Conservation (phyloP, 768 basidiomycete species). For the Rhodotorula toruloides region DNA sequence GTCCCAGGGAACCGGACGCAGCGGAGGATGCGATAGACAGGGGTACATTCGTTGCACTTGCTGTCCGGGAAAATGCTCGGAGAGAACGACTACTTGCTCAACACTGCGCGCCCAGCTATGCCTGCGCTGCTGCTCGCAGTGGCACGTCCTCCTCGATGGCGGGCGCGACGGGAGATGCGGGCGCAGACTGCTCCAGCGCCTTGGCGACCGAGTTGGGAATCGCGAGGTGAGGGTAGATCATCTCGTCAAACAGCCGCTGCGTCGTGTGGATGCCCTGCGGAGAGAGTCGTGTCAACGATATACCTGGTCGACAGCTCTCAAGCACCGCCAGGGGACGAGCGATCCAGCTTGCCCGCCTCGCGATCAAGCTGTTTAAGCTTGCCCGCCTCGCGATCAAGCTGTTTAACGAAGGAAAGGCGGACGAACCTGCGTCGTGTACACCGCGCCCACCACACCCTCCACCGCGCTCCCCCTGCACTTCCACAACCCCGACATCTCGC, state of each 20-base stretch:
- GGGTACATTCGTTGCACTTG: neutral
- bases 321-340: neutral
- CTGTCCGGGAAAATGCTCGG: too few relatives aligned
- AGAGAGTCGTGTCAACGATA: neutral
- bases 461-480: conserved; percentile 33
- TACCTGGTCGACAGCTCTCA: neutral
- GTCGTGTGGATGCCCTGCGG: conserved; percentile 29
- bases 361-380: neutral
- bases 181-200: neutral
- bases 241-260: conserved; percentile 13
- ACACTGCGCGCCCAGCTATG: neutral
- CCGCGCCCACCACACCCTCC: conserved; percentile 20
- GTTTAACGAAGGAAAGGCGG: neutral
- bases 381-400: neutral
- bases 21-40: neutral
- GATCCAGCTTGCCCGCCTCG: neutral
- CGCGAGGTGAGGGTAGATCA: conserved; percentile 21
- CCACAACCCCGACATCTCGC: conserved; percentile 29
- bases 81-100: too few relatives aligned
- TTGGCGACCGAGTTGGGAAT: conserved; percentile 6
- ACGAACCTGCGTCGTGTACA: conserved; percentile 27
- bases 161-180: neutral
- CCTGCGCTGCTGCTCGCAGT: neutral
- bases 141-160: neutral
- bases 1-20: too few relatives aligned